A percentile compares a stretch with the other conserved stretches of the same genome.
Conservation (phyloP, 805 yeast genomes). For the Schwanniomyces pseudopolymorphus region DNA sequence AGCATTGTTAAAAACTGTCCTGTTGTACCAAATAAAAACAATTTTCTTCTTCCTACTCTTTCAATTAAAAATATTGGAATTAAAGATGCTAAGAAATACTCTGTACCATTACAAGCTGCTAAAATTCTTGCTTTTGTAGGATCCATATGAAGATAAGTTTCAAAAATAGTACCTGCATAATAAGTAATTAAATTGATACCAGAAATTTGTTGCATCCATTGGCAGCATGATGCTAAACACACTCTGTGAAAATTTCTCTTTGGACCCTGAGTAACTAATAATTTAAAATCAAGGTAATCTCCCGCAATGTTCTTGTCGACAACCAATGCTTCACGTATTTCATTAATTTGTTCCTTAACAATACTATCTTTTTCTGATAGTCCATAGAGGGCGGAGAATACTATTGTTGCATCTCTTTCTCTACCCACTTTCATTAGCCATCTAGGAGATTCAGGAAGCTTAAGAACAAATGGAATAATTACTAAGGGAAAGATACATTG, state of each 20-base stretch:
- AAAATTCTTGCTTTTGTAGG: slow-evolving; percentile 29
- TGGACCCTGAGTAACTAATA: slow-evolving; percentile 16
- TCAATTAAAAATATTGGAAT: neutral
- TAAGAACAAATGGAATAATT: slow-evolving; percentile 36
- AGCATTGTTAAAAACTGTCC: neutral
- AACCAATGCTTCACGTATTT: neutral
- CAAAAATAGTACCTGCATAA: slow-evolving; percentile 7
- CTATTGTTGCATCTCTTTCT: neutral
- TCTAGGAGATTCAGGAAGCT: slow-evolving; percentile 9
- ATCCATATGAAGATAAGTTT: slow-evolving; percentile 3
- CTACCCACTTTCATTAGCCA: neutral
- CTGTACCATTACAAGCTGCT: slow-evolving; percentile 38
- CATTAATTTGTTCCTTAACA: neutral
- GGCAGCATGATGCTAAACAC: slow-evolving; percentile 43
- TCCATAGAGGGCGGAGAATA: slow-evolving; percentile 3
- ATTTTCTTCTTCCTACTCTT: neutral
- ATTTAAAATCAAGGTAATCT: neutral
- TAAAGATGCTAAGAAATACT: slow-evolving; percentile 26
- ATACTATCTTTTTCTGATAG: slow-evolving; percentile 1
- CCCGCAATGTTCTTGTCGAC: neutral
- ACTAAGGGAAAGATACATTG: slow-evolving; percentile 59
- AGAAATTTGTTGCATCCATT: slow-evolving; percentile 33
- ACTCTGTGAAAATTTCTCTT: slow-evolving; percentile 8
- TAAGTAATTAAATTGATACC: neutral
- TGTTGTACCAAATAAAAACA: neutral